Evolutionary conservation across 441 rosid species (phyloP), one percentile per base, ranked within the genome.

Genomic region (Erodium trifolium): DNA sequence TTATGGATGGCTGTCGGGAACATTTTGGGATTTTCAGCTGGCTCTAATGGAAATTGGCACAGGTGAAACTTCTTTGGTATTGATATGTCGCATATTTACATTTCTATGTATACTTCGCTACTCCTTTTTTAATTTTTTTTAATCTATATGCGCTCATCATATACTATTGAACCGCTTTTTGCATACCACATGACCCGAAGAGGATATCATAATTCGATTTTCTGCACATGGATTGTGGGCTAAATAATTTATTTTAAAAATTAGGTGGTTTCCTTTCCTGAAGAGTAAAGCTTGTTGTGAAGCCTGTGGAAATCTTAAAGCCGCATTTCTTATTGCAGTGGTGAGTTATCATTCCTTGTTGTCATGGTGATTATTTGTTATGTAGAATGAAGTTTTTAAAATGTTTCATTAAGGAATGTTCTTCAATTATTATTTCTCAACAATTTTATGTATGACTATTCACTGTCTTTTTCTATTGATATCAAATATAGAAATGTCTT

Each of bases 1-100:
- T 82, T 84, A 11, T 91, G 99, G 97, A 91, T 93, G 97, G 97
- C 97, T 74, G 88, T 91, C 71, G 97, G 97, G 70, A 93, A 91
- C 76, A 83, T 93, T 67, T 83, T 93, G 70, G 99, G 99, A 73
- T 93, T 91, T 87, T 93, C 99, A 65, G 92, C 97, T 23, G 27
- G 27, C 2, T 23, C 27, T 23, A 23, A 23, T 23, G 27, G 27
- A 23, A 23, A 23, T 23, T 14, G 97, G 97, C 86, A 88, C 77
- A 91, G 93, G 99, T 91, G 60, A 76, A 82, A 78, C 69, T 63
- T 66, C 11, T 57, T 53, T 41, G n/a, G 19, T 53, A 53, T 53
- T 53, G 5, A 53, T 14, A 53, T n/a, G 60, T n/a, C 14, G 60
- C 17, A 53, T 53, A n/a, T 53, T 53, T 53, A n/a, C 60, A 53